phyloP scores from a whole-genome alignment of 2,329 filamentous ascomycete genomes.

The Endocalyx cinctus region DNA sequence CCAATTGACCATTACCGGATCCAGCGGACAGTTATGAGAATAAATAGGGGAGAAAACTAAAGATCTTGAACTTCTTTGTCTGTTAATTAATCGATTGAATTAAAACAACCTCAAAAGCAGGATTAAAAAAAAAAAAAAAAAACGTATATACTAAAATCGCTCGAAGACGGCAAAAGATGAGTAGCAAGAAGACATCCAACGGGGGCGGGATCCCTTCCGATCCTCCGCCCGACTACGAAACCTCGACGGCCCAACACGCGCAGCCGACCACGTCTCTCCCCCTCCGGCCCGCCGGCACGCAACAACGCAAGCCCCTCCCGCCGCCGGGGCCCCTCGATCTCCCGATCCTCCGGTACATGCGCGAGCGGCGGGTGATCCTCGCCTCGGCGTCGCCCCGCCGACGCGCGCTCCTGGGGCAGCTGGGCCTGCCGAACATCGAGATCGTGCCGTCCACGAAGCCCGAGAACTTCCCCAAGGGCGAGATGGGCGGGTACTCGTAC shows the following conservation, averaged over 20 bases:
- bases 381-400: conserved; percentile 86
- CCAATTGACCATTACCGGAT: no score
- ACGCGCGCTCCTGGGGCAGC: conserved; percentile 74
- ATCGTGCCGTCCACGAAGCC: conserved; percentile 77
- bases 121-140: background rate
- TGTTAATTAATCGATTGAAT: no score
- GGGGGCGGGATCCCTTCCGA: conserved; percentile 25
- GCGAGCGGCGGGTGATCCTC: conserved; percentile 77
- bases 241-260: conserved; percentile 34
- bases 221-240: conserved; percentile 42
- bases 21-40: no score
- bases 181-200: conserved; percentile 15
- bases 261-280: conserved; percentile 6
- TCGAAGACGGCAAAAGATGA: conserved; percentile 15
- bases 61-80: no score
- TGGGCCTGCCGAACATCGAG: conserved; percentile 79
- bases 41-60: no score
- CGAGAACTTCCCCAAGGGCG: conserved; percentile 76
- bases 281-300: conserved; percentile 11
- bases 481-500: conserved; percentile 80
- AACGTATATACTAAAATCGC: background rate
- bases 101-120: no score
- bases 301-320: conserved; percentile 17
- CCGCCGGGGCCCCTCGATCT: conserved; percentile 63
- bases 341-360: conserved; percentile 72